Conservation (phyloP, 768 basidiomycete species). For the Boletus vinaceobasis region DNA sequence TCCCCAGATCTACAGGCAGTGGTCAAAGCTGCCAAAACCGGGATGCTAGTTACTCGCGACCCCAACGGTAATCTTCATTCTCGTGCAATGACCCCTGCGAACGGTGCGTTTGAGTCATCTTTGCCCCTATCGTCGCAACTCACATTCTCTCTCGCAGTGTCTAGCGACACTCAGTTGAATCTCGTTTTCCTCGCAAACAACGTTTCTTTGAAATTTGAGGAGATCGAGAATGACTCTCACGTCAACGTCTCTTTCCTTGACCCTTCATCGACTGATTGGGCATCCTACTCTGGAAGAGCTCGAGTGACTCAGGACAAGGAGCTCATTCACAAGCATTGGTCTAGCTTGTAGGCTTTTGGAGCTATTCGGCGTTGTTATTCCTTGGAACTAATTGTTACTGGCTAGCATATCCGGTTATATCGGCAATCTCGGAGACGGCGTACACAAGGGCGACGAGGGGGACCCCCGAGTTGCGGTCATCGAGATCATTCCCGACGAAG, state of each 20-base stretch:
- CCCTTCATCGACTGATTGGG: conserved; percentile 70
- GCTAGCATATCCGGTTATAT: conserved; percentile 72
- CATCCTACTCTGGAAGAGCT: conserved; percentile 72
- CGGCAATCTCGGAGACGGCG: conserved; percentile 79
- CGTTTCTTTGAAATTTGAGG: conserved; percentile 68
- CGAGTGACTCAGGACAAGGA: conserved; percentile 59
- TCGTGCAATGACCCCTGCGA: conserved; percentile 75
- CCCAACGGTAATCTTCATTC: conserved; percentile 69
- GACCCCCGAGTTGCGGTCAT: conserved; percentile 82
- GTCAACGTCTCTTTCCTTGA: conserved; percentile 83
- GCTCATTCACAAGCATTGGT: conserved; percentile 65
- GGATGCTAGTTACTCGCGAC: conserved; percentile 77
- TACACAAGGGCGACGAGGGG: conserved; percentile 73
- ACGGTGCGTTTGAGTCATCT: conserved; percentile 41
- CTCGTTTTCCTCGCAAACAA: conserved; percentile 75
- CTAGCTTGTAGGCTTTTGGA: conserved; percentile 37
- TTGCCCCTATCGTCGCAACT: background rate
- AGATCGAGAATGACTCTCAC: conserved; percentile 69
- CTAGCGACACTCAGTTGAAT: conserved; percentile 45
- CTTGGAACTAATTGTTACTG: background rate
- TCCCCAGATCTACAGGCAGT: conserved; percentile 58
- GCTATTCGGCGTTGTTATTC: background rate
- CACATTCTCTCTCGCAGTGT: conserved; percentile 31
- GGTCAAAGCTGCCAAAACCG: conserved; percentile 58
- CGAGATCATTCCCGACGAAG: conserved; percentile 74